Conservation (phyloP, 2,329 filamentous ascomycete genomes). For the Cucurbitaria berberidis region DNA sequence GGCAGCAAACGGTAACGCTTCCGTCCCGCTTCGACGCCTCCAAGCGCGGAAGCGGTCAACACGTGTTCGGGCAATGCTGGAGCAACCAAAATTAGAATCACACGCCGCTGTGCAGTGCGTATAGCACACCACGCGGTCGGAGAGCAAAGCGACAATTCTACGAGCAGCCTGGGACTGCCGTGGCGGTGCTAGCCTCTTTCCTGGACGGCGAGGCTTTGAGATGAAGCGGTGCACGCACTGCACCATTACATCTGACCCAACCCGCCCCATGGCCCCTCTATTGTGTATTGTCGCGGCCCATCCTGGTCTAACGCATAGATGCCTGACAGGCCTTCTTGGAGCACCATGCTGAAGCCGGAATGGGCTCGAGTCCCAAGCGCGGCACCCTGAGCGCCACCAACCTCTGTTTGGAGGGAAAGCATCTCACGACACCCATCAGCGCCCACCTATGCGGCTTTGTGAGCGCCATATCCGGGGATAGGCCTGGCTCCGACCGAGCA, state of each 20-base stretch:
- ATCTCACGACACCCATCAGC: constrained; percentile 21
- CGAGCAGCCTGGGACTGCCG: constrained; percentile 26
- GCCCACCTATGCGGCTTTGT: constrained; percentile 18
- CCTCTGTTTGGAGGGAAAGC: constrained; percentile 28
- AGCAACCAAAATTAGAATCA: constrained; percentile 22
- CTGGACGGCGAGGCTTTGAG: constrained; percentile 30
- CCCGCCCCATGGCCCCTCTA: constrained; percentile 21
- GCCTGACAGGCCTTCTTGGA: constrained; percentile 32
- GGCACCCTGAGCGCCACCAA: constrained; percentile 39
- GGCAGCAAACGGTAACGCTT: constrained; percentile 24
- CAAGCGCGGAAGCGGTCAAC: constrained; percentile 7
- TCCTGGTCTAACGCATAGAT: constrained; percentile 23
- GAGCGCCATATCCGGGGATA: constrained; percentile 16
- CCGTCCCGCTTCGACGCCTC: constrained; percentile 17
- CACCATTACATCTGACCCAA: constrained; percentile 24
- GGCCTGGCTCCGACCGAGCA: constrained; percentile 14
- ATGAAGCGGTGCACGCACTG: constrained; percentile 30
- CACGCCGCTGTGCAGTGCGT: constrained; percentile 16
- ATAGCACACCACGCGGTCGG: constrained; percentile 21
- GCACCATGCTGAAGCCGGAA: constrained; percentile 32
- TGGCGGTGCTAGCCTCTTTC: constrained; percentile 28
- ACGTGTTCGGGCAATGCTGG: constrained; percentile 24
- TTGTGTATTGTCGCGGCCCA: constrained; percentile 26
- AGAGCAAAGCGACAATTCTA: constrained; percentile 2
- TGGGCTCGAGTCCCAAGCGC: constrained; percentile 31